Evolutionary conservation across 768 basidiomycete genomes (phyloP).

Genomic region (Lactarius akahatsu): DNA sequence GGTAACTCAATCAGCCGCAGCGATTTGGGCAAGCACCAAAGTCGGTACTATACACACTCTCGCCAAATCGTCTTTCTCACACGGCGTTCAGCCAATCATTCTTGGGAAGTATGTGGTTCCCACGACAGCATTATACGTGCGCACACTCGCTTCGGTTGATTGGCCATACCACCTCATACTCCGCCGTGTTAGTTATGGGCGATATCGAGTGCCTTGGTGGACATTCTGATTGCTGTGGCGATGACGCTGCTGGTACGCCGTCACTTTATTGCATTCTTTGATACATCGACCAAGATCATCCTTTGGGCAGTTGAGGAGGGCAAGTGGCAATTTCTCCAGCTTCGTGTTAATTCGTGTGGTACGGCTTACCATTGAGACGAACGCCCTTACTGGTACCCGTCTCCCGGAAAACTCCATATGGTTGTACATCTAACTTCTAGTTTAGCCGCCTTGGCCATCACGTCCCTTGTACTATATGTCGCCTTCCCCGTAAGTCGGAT

Average conservation of each 20-base stretch:
- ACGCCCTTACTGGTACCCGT: not conserved
- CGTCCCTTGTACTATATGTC: not conserved
- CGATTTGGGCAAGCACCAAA: not conserved
- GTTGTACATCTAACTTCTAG: not conserved
- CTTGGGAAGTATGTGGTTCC: not conserved
- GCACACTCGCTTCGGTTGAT: not conserved
- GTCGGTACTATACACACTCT: not conserved
- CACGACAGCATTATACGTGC: not conserved
- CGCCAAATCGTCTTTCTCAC: not conserved
- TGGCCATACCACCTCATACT: not conserved
- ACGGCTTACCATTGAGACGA: not conserved
- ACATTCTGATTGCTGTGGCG: not conserved
- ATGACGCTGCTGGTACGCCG: not conserved
- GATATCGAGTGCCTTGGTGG: not conserved
- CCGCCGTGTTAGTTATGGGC: not conserved
- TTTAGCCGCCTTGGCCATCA: not conserved
- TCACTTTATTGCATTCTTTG: not conserved
- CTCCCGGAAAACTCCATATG: not conserved
- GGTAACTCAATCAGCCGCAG: not conserved
- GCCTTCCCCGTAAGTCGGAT: constrained; percentile 1
- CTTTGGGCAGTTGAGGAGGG: not conserved
- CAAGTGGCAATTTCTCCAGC: not conserved
- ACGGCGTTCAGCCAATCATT: not conserved
- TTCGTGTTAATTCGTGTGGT: not conserved
- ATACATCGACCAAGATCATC: not conserved